Conservation (phyloP, 345 rosid species). For the Syzygium jambos region DNA sequence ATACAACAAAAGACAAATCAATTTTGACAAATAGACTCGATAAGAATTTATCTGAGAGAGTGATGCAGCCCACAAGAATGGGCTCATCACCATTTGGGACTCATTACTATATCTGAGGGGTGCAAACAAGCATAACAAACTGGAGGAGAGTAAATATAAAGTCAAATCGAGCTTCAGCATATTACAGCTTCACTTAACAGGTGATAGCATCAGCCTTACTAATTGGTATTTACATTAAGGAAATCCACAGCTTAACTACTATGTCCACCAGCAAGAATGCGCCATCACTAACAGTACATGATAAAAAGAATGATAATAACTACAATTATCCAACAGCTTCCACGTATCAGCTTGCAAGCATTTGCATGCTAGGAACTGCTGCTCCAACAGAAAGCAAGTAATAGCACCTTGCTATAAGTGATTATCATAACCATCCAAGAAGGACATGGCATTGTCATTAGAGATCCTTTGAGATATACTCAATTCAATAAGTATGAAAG, state of each 20-base stretch:
- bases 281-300: not conserved
- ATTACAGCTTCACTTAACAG: not conserved
- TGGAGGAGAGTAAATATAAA: not conserved
- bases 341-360: not conserved
- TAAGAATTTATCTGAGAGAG: not conserved
- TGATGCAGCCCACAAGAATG: not conserved
- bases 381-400: not conserved
- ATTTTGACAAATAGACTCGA: not conserved
- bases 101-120: not conserved
- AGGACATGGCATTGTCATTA: not conserved
- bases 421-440: not conserved
- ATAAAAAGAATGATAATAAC: not conserved
- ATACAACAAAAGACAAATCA: not conserved
- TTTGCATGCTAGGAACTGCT: not conserved
- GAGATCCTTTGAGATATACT: not conserved
- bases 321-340: not conserved
- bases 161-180: not conserved
- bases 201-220: not conserved
- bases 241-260: not conserved
- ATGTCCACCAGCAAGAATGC: not conserved
- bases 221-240: not conserved
- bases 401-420: not conserved
- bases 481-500: not conserved
- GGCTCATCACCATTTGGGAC: not conserved
- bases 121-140: not conserved